Evolutionary conservation across 1,139 yeast genomes (phyloP).

Genomic region (Yamadazyma aaseri): DNA sequence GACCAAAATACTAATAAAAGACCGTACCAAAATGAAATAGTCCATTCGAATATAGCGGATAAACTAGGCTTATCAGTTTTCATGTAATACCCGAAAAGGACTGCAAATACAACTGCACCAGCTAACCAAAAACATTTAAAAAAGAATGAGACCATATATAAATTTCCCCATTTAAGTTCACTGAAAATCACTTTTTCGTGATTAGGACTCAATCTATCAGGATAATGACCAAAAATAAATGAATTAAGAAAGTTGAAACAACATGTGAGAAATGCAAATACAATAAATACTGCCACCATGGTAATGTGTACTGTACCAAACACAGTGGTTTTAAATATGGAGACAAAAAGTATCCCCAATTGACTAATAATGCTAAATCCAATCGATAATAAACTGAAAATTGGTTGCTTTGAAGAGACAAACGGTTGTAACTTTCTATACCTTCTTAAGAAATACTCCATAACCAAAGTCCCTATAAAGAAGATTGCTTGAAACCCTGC

Average conservation of each 20-base stretch:
- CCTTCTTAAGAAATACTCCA: conserved; percentile 57
- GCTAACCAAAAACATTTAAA: conserved; percentile 64
- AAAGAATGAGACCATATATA: conserved; percentile 50
- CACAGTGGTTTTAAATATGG: conserved; percentile 67
- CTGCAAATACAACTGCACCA: conserved; percentile 68
- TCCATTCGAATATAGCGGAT: conserved; percentile 78
- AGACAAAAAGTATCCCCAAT: conserved; percentile 69
- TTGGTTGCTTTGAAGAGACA: conserved; percentile 46
- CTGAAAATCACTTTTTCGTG: conserved; percentile 45
- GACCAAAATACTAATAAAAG: conserved; percentile 62
- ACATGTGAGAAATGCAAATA: conserved; percentile 65
- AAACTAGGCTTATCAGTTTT: conserved; percentile 33
- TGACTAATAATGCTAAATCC: conserved; percentile 64
- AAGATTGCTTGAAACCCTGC: conserved; percentile 77
- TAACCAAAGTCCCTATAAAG: conserved; percentile 62
- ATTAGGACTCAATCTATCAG: conserved; percentile 38
- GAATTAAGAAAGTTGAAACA: conserved; percentile 61
- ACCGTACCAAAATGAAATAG: conserved; percentile 80
- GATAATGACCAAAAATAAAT: conserved; percentile 58
- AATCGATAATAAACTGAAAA: conserved; percentile 51
- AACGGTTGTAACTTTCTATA: conserved; percentile 55
- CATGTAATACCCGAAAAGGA: conserved; percentile 60
- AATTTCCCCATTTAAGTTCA: conserved; percentile 33
- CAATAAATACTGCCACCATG: conserved; percentile 74
- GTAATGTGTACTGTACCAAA: conserved; percentile 62